Conservation (phyloP, 2,329 filamentous ascomycete species). For the Pleoardoris graminearum region DNA sequence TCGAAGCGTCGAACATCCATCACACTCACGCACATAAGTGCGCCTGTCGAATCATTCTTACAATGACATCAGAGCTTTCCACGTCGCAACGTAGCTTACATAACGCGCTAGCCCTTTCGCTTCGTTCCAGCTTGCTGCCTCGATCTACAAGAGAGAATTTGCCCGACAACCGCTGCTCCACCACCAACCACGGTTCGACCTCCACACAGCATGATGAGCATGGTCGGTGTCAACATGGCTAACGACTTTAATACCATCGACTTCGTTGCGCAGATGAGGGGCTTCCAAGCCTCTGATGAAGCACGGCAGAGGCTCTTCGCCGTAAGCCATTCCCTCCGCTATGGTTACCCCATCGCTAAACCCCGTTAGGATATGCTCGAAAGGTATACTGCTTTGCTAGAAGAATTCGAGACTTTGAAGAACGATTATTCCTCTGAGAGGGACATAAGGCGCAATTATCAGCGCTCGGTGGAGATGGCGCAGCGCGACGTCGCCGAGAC, state of each 20-base stretch:
- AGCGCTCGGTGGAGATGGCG: slow-evolving; percentile 27
- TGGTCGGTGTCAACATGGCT: slow-evolving; percentile 23
- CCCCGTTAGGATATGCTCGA: slow-evolving; percentile 34
- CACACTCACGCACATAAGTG: too few species aligned
- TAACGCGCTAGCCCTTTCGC: slow-evolving; percentile 2
- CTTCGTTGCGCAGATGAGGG: slow-evolving; percentile 34
- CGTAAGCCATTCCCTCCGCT: slow-evolving; percentile 23
- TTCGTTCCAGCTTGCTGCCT: slow-evolving; percentile 8
- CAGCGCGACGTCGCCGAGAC: slow-evolving; percentile 24
- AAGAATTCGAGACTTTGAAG: slow-evolving; percentile 31
- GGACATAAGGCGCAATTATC: slow-evolving; percentile 38
- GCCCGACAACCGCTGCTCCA: not conserved
- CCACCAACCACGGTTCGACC: not conserved
- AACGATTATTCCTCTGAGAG: slow-evolving; percentile 39
- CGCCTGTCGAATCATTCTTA: too few species aligned
- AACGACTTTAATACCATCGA: slow-evolving; percentile 23
- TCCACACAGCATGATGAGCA: slow-evolving; percentile 2
- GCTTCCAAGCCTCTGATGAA: slow-evolving; percentile 42
- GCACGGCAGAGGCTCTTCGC: slow-evolving; percentile 41
- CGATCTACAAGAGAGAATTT: not conserved
- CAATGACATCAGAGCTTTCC: too few species aligned
- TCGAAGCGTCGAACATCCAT: too few species aligned
- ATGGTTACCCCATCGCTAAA: slow-evolving; percentile 15
- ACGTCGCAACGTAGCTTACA: not conserved
- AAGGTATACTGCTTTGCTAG: slow-evolving; percentile 29